phyloP scores from a whole-genome alignment of 176 grass and related monocot species.

The Phragmites australis region DNA sequence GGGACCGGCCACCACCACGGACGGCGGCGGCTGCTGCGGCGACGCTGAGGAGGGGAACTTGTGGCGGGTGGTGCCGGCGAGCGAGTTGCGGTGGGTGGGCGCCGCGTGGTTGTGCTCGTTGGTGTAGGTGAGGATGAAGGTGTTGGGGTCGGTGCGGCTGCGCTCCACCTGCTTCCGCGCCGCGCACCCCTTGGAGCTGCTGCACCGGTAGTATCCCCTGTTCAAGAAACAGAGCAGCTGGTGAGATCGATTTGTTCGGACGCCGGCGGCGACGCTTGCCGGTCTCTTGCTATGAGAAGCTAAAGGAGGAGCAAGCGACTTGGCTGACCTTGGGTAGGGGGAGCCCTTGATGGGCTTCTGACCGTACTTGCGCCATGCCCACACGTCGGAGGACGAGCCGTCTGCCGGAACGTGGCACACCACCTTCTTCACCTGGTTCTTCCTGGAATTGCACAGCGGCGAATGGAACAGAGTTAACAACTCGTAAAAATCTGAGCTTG shows the following conservation, averaged over 20 bases:
- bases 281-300: background rate
- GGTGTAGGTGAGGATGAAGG: constrained; percentile 85
- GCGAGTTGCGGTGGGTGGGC: constrained; percentile 84
- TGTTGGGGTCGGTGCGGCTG: constrained; percentile 61
- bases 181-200: constrained; percentile 76
- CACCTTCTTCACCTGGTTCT: constrained; percentile 95
- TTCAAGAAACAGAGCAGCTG: constrained; percentile 27
- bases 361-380: constrained; percentile 89
- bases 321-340: constrained; percentile 56
- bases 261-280: background rate
- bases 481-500: background rate
- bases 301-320: background rate
- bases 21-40: constrained; percentile 28
- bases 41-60: constrained; percentile 38
- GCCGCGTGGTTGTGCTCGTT: constrained; percentile 84
- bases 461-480: background rate
- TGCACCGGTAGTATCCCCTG: constrained; percentile 91
- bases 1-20: background rate
- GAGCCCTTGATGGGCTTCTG: constrained; percentile 93
- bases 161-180: constrained; percentile 92
- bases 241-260: constrained; percentile 2
- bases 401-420: constrained; percentile 74
- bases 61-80: constrained; percentile 71
- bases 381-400: constrained; percentile 72
- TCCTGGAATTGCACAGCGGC: constrained; percentile 36